Percentiles rank a stretch among this genome's conserved stretches.
These are phyloP conservation scores for Sporothrix variecibatus DNA, from an alignment of 2,329 filamentous ascomycete genomes.

Conservation along the genomic window DNA sequence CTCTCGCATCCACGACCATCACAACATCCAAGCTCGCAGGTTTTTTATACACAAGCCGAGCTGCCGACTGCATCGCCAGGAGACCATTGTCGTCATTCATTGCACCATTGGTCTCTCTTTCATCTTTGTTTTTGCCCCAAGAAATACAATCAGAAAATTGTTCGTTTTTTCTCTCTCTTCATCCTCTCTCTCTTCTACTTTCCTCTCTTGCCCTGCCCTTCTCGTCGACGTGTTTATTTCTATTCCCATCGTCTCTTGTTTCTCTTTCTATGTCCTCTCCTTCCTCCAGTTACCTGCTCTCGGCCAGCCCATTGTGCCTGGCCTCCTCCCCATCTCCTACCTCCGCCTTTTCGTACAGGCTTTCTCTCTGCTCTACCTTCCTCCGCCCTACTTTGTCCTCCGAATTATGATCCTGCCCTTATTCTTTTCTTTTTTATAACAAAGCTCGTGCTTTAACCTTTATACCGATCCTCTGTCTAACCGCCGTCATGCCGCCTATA, in stretches of 20 bases:
- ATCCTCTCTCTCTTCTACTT: conserved; percentile 30
- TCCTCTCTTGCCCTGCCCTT: neutral
- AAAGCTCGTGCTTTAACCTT: neutral
- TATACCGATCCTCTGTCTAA: conserved; percentile 50
- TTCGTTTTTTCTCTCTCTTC: conserved; percentile 28
- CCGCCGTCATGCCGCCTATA: conserved; percentile 50
- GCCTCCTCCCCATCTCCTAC: neutral
- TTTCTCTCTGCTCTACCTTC: neutral
- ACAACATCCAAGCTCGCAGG: neutral
- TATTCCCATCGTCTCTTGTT: conserved; percentile 40
- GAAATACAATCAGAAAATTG: conserved; percentile 24
- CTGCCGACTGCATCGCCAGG: conserved; percentile 7
- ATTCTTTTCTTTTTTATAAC: neutral
- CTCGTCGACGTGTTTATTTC: neutral
- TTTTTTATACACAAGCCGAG: conserved; percentile 5
- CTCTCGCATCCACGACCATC: conserved; percentile 12
- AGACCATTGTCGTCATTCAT: neutral
- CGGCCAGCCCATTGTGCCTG: conserved; percentile 28
- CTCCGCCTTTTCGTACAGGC: neutral
- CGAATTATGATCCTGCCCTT: neutral
- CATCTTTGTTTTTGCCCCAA: conserved; percentile 12
- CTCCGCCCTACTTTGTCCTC: neutral
- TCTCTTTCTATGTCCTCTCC: neutral
- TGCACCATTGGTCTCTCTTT: conserved; percentile 9
- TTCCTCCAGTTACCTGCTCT: neutral